Percentiles rank a stretch among this genome's conserved stretches.
phyloP scores from a whole-genome alignment of 225 moss, liverwort and hornwort species.

The Ulota crispa region DNA sequence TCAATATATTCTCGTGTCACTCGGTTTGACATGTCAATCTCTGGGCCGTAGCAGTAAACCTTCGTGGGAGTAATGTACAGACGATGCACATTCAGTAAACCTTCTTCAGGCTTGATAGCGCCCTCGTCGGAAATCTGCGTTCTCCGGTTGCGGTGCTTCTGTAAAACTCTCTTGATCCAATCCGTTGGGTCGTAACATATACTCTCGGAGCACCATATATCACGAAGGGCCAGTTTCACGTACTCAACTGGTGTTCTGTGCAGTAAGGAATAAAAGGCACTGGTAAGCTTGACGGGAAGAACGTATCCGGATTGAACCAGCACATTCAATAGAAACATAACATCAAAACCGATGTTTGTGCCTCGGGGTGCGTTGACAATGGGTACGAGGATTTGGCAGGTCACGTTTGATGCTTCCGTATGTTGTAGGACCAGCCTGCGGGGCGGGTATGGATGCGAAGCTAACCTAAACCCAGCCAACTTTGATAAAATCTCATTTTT shows the following conservation, averaged over 20 bases:
- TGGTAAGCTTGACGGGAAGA: constrained; percentile 42
- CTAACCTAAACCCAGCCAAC: constrained; percentile 33
- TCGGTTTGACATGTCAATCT: constrained; percentile 74
- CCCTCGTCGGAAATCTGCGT: constrained; percentile 20
- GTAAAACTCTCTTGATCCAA: constrained; percentile 35
- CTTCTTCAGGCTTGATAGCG: constrained; percentile 51
- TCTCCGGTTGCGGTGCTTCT: constrained; percentile 2
- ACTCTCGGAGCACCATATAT: constrained; percentile 25
- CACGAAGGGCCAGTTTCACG: constrained; percentile 18
- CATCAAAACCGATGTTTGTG: constrained; percentile 49
- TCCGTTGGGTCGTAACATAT: constrained; percentile 35
- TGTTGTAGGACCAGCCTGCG: constrained; percentile 23
- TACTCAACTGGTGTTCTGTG: constrained; percentile 11
- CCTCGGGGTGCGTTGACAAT: constrained; percentile 48
- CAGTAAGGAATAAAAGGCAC: constrained; percentile 54
- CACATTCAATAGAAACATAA: constrained; percentile 62
- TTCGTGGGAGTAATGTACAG: constrained; percentile 72
- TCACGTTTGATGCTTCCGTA: constrained; percentile 35
- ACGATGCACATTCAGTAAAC: constrained; percentile 59
- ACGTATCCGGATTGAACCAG: constrained; percentile 68
- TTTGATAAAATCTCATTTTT: constrained; percentile 41
- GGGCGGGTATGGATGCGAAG: constrained; percentile 26
- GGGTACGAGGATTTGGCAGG: constrained; percentile 59
- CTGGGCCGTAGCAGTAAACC: constrained; percentile 60
- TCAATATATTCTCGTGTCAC: constrained; percentile 60